Percentiles rank a stretch among this genome's conserved stretches.
Evolutionary conservation across 2,329 filamentous ascomycete genomes (phyloP).

Genomic region (Fusarium graminum): DNA sequence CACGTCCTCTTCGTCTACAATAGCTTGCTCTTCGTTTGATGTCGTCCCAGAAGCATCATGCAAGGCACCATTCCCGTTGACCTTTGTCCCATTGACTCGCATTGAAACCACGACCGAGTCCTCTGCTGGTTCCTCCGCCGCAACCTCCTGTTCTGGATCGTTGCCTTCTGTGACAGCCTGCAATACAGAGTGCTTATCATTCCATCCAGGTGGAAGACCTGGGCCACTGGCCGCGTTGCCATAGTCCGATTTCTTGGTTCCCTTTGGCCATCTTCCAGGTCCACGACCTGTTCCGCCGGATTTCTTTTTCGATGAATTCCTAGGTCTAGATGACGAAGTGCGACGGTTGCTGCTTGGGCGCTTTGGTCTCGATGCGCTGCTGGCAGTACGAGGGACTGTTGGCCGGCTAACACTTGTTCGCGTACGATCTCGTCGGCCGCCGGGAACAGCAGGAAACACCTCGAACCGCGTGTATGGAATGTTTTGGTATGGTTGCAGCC

Average conservation of each 20-base stretch:
- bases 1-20: conserved; percentile 47
- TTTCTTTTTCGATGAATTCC: conserved; percentile 60
- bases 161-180: conserved; percentile 35
- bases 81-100: conserved; percentile 37
- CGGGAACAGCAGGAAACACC: conserved; percentile 76
- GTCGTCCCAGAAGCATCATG: conserved; percentile 32
- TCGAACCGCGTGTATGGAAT: conserved; percentile 81
- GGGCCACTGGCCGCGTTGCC: conserved; percentile 75
- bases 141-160: conserved; percentile 27
- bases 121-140: conserved; percentile 45
- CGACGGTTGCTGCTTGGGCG: conserved; percentile 52
- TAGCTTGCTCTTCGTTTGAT: conserved; percentile 25
- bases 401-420: conserved; percentile 59
- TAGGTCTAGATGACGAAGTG: conserved; percentile 53
- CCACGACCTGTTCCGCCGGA: conserved; percentile 73
- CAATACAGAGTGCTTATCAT: conserved; percentile 49
- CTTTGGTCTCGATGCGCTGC: conserved; percentile 56
- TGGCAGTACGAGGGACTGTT: conserved; percentile 52
- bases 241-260: conserved; percentile 76
- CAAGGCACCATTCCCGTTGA: conserved; percentile 33
- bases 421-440: conserved; percentile 62
- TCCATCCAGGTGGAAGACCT: conserved; percentile 71
- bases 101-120: conserved; percentile 54
- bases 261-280: conserved; percentile 75
- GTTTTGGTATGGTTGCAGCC: conserved; percentile 63